These are phyloP conservation scores for Lentinula aciculospora DNA, from an alignment of 768 basidiomycete genomes.

Conservation along the genomic window DNA sequence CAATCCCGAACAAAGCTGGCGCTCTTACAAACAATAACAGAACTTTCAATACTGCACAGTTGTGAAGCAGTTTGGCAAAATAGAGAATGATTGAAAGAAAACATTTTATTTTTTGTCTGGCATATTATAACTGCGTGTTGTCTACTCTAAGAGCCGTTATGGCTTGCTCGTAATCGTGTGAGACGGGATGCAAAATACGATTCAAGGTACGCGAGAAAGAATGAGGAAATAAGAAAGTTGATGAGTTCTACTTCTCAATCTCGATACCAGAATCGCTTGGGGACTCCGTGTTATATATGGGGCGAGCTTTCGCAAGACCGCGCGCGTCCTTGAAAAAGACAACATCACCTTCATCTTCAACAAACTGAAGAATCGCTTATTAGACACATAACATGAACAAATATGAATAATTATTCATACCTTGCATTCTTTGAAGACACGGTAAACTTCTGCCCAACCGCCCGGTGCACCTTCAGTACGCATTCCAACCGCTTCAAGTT, in stretches of 20 bases:
- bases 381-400: background rate
- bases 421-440: slow-evolving; percentile 77
- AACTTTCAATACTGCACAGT: slow-evolving; percentile 48
- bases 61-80: slow-evolving; percentile 38
- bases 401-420: slow-evolving; percentile 20
- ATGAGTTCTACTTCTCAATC: slow-evolving; percentile 32
- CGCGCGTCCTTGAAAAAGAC: slow-evolving; percentile 86
- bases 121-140: background rate
- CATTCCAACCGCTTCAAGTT: slow-evolving; percentile 60
- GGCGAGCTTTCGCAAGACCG: slow-evolving; percentile 69
- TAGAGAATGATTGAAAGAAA: background rate
- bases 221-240: background rate
- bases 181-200: background rate
- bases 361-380: slow-evolving; percentile 46
- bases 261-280: slow-evolving; percentile 52
- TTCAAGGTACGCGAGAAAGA: too few relatives aligned
- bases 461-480: slow-evolving; percentile 66
- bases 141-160: background rate
- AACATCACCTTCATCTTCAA: slow-evolving; percentile 91
- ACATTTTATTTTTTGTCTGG: background rate
- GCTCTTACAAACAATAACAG: slow-evolving; percentile 40
- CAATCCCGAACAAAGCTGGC: slow-evolving; percentile 38
- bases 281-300: slow-evolving; percentile 57
- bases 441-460: slow-evolving; percentile 77
- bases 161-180: background rate